A percentile compares a stretch with the other conserved stretches of the same genome.
phyloP scores from a whole-genome alignment of 129 eudicot species.

The Apium graveolens region DNA sequence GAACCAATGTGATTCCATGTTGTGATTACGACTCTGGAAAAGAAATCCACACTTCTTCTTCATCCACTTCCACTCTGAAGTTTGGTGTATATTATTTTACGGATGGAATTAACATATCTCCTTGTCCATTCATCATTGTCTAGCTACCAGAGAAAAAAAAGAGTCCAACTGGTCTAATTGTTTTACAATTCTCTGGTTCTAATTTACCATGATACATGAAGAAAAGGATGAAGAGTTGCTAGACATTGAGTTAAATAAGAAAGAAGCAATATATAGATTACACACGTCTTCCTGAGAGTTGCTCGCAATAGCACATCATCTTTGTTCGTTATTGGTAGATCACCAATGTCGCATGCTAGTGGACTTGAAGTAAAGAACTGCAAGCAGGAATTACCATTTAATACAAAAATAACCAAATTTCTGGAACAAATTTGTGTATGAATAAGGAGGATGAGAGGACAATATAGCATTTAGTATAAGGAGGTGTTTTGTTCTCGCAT shows the following conservation, averaged over 20 bases:
- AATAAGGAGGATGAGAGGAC: neutral
- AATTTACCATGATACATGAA: neutral
- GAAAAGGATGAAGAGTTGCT: neutral
- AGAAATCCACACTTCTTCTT: too few relatives aligned
- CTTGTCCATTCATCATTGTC: neutral
- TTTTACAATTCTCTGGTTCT: neutral
- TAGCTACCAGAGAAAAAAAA: neutral
- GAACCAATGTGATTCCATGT: neutral
- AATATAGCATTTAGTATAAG: neutral
- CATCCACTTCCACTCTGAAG: too few relatives aligned
- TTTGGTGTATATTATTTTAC: neutral
- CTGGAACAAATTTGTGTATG: neutral
- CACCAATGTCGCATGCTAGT: conserved; percentile 53
- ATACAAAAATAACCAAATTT: neutral
- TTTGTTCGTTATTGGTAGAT: conserved; percentile 32
- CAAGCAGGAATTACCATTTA: conserved; percentile 10
- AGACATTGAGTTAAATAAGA: neutral
- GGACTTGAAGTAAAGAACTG: conserved; percentile 69
- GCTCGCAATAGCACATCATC: conserved; percentile 37
- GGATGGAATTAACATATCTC: too few relatives aligned
- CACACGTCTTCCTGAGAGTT: conserved; percentile 39
- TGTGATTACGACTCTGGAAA: neutral
- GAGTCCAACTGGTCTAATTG: neutral
- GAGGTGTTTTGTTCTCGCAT: neutral
- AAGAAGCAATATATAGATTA: neutral